phyloP scores from a whole-genome alignment of 495 filamentous ascomycete genomes.

The Clohesyomyces aquaticus region DNA sequence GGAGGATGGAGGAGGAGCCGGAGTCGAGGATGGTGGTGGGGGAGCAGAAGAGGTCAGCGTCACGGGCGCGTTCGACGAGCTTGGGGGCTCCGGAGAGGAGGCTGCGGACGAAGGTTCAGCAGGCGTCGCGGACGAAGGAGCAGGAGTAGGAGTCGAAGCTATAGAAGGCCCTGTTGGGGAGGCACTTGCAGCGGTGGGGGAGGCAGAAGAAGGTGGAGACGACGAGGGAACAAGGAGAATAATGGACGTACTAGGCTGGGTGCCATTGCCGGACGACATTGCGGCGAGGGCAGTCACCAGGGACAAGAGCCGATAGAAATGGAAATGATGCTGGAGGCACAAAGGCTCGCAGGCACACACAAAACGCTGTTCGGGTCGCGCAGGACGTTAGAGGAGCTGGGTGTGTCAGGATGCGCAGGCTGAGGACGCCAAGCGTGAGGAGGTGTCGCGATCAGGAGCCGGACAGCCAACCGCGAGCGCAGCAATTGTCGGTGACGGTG shows the following conservation, averaged over 20 bases:
- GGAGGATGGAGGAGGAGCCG: slow-evolving; percentile 17
- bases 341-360: background rate
- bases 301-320: too few species aligned
- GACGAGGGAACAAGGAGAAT: slow-evolving; percentile 28
- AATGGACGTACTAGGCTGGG: slow-evolving; percentile 22
- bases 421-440: background rate
- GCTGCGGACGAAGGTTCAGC: slow-evolving; percentile 1
- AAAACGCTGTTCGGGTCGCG: background rate
- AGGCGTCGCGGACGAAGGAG: slow-evolving; percentile 6
- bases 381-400: background rate
- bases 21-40: slow-evolving; percentile 13
- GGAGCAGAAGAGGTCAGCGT: slow-evolving; percentile 12
- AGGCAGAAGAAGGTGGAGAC: background rate
- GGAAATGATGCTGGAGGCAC: too few species aligned
- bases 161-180: slow-evolving; percentile 9
- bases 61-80: slow-evolving; percentile 21
- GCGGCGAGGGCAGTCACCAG: slow-evolving; percentile 8
- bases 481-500: too few species aligned
- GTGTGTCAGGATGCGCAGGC: background rate
- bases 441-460: background rate
- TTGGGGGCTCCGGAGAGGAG: slow-evolving; percentile 19
- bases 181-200: slow-evolving; percentile 2
- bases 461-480: too few species aligned
- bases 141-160: slow-evolving; percentile 1
- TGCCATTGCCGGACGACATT: slow-evolving; percentile 8